These are phyloP conservation scores for Sapria himalayana DNA, from an alignment of 345 rosid genomes.

Conservation along the genomic window DNA sequence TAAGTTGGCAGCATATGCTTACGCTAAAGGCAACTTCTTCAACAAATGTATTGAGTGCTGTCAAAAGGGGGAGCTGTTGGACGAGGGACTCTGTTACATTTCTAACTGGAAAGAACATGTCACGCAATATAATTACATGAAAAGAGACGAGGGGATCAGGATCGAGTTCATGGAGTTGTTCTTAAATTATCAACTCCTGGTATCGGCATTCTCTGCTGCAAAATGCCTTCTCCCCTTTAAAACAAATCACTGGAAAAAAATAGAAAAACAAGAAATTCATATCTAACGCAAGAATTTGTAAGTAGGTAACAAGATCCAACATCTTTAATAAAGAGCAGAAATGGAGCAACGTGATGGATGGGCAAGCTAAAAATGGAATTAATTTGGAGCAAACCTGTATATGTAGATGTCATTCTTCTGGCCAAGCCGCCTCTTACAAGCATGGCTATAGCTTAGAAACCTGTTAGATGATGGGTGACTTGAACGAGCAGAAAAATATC, in stretches of 20 bases:
- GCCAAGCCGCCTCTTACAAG: conserved; percentile 63
- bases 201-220: conserved; percentile 65
- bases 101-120: too few relatives aligned
- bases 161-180: too few relatives aligned
- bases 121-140: too few relatives aligned
- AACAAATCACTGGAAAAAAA: neutral
- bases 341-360: neutral
- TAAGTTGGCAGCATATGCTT: too few relatives aligned
- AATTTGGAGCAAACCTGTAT: conserved; percentile 53
- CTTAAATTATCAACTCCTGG: conserved; percentile 54
- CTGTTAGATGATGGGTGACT: conserved; percentile 21
- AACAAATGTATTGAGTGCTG: too few relatives aligned
- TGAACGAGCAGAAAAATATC: conserved; percentile 9
- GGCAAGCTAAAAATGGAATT: neutral
- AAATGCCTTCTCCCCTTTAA: conserved; percentile 81
- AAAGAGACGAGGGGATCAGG: too few relatives aligned
- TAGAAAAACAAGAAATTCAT: neutral
- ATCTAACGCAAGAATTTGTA: conserved; percentile 1
- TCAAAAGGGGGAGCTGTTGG: too few relatives aligned
- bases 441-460: conserved; percentile 55
- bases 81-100: too few relatives aligned
- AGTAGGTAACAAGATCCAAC: neutral
- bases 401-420: conserved; percentile 75
- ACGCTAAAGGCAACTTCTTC: too few relatives aligned
- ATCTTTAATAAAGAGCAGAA: neutral